A percentile compares a stretch with the other conserved stretches of the same genome.
phyloP scores from a whole-genome alignment of 495 filamentous ascomycete species.

The Neurospora sp. region DNA sequence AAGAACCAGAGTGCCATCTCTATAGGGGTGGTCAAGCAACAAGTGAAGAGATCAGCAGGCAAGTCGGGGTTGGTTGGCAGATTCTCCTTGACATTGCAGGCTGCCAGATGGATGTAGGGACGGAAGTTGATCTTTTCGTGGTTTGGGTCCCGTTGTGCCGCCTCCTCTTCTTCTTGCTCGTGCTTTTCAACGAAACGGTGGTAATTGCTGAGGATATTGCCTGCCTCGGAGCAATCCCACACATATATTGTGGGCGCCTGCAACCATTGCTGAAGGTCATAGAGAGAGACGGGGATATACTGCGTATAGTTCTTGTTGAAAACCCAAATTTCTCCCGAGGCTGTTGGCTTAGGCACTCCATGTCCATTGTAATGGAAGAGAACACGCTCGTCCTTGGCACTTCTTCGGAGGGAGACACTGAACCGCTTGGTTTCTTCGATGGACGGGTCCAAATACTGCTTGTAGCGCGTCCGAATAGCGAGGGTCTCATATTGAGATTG shows the following conservation, averaged over 20 bases:
- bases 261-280: slow-evolving; percentile 93
- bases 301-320: slow-evolving; percentile 99
- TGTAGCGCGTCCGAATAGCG: slow-evolving; percentile 88
- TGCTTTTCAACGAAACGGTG: slow-evolving; percentile 91
- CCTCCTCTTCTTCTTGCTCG: slow-evolving; percentile 70
- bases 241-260: slow-evolving; percentile 93
- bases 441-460: slow-evolving; percentile 90
- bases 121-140: slow-evolving; percentile 54
- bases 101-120: slow-evolving; percentile 83
- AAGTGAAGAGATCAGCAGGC: slow-evolving; percentile 92
- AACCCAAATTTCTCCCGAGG: slow-evolving; percentile 97
- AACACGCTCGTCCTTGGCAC: slow-evolving; percentile 90
- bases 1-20: slow-evolving; percentile 95
- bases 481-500: slow-evolving; percentile 94
- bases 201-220: slow-evolving; percentile 90
- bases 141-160: slow-evolving; percentile 60
- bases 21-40: slow-evolving; percentile 92
- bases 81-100: slow-evolving; percentile 79
- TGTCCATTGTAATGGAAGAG: slow-evolving; percentile 98
- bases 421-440: slow-evolving; percentile 96
- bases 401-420: slow-evolving; percentile 75
- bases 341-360: slow-evolving; percentile 92
- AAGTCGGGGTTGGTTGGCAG: slow-evolving; percentile 94
- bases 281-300: slow-evolving; percentile 94
- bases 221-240: slow-evolving; percentile 93